Percentiles rank a stretch among this genome's conserved stretches.
Evolutionary conservation across 345 rosid species (phyloP).

Genomic region (Kandelia obovata): DNA sequence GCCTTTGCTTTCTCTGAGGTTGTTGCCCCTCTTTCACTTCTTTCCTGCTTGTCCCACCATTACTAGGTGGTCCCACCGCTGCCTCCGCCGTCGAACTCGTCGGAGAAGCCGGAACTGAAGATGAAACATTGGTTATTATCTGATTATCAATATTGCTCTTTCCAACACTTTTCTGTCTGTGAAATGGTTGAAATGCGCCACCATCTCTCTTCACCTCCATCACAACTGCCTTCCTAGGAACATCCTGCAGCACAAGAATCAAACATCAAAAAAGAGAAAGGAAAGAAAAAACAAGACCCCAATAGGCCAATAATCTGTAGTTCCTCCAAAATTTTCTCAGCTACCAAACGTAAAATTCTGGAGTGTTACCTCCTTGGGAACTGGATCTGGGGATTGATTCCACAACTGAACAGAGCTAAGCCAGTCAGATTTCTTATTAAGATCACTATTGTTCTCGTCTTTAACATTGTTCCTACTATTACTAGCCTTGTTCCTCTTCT

Average conservation of each 20-base stretch:
- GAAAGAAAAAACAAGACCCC: background rate
- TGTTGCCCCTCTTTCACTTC: constrained; percentile 46
- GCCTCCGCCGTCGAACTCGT: constrained; percentile 49
- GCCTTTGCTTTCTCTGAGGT: constrained; percentile 63
- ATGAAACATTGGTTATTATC: constrained; percentile 23
- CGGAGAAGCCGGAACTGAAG: constrained; percentile 38
- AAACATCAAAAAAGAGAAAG: background rate
- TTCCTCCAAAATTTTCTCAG: constrained; percentile 15
- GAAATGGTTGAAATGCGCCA: constrained; percentile 85
- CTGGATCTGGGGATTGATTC: constrained; percentile 70
- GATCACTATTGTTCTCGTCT: constrained; percentile 21
- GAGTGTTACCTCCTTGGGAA: constrained; percentile 35
- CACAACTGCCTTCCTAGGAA: constrained; percentile 47
- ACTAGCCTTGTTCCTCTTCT: constrained; percentile 17
- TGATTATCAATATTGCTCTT: constrained; percentile 21
- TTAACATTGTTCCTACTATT: constrained; percentile 19
- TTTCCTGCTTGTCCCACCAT: constrained; percentile 22
- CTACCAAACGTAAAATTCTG: background rate
- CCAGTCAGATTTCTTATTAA: constrained; percentile 83
- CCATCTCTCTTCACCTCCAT: constrained; percentile 63
- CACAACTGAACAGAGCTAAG: constrained; percentile 96
- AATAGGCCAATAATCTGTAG: background rate
- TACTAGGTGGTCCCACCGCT: background rate
- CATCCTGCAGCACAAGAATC: constrained; percentile 26
- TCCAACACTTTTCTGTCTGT: constrained; percentile 35